Evolutionary conservation across 441 rosid species (phyloP).

Genomic region (Jatropha multifida): DNA sequence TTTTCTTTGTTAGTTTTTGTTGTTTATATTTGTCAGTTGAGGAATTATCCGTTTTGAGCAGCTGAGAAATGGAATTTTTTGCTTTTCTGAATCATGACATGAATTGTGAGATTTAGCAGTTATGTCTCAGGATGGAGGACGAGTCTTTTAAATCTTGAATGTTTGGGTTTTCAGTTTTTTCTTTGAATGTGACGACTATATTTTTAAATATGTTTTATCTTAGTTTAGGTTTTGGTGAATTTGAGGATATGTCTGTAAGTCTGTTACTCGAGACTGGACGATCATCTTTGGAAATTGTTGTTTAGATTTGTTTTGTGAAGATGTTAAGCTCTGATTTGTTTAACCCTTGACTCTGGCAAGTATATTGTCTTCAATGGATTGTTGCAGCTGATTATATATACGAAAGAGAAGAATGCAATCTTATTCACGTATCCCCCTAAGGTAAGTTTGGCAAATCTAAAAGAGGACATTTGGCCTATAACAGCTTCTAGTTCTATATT

Average conservation of each 20-base stretch:
- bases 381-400: constrained; percentile 79
- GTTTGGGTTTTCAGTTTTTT: background rate
- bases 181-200: background rate
- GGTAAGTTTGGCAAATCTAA: constrained; percentile 38
- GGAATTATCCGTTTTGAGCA: constrained; percentile 1
- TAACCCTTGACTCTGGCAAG: constrained; percentile 73
- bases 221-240: background rate
- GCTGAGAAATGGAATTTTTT: background rate
- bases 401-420: constrained; percentile 91
- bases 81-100: background rate
- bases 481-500: background rate
- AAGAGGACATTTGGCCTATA: constrained; percentile 11
- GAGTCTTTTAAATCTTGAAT: too few relatives aligned
- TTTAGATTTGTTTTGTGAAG: background rate
- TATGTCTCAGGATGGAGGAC: too few relatives aligned
- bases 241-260: background rate
- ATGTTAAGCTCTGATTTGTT: constrained; percentile 10
- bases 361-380: constrained; percentile 75
- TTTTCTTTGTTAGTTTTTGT: background rate
- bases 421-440: constrained; percentile 86
- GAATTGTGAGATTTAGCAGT: background rate
- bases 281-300: background rate
- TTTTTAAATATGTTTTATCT: background rate
- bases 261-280: background rate
- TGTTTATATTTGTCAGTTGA: background rate